Percentiles rank a stretch among this genome's conserved stretches.
phyloP scores from a whole-genome alignment of 352 stramenopile genomes.

The Phytophthora multivora region DNA sequence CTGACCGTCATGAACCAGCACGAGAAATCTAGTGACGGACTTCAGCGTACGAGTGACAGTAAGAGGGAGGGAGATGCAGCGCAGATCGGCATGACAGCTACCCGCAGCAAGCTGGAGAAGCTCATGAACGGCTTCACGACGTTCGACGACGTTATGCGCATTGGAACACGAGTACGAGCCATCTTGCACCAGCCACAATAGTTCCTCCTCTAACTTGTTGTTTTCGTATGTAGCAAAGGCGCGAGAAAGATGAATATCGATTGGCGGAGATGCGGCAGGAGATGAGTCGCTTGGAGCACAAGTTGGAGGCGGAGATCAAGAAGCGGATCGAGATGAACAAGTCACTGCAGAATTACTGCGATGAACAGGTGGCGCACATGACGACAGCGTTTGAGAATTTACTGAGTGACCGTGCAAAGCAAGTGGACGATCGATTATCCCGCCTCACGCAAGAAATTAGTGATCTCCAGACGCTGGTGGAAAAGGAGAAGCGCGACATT shows the following conservation, averaged over 20 bases:
- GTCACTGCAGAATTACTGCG: slow-evolving; percentile 90
- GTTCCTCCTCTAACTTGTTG: background rate
- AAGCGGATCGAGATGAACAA: slow-evolving; percentile 95
- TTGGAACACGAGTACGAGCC: slow-evolving; percentile 66
- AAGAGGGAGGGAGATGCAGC: slow-evolving; percentile 20
- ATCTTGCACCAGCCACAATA: background rate
- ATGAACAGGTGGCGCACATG: slow-evolving; percentile 89
- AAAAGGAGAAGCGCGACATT: slow-evolving; percentile 89
- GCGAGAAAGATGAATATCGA: slow-evolving; percentile 93
- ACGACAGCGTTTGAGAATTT: slow-evolving; percentile 79
- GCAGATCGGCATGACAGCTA: slow-evolving; percentile 69
- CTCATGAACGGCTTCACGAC: slow-evolving; percentile 87
- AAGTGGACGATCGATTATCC: slow-evolving; percentile 75
- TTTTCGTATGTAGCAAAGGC: slow-evolving; percentile 63
- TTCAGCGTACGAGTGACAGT: background rate
- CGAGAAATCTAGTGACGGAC: slow-evolving; percentile 3
- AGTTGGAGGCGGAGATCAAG: slow-evolving; percentile 93
- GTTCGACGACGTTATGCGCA: slow-evolving; percentile 89
- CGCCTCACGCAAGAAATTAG: slow-evolving; percentile 81
- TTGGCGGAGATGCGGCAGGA: slow-evolving; percentile 93
- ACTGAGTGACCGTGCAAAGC: slow-evolving; percentile 76
- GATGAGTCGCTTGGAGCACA: slow-evolving; percentile 90
- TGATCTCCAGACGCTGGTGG: slow-evolving; percentile 79
- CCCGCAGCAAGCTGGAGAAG: slow-evolving; percentile 81
- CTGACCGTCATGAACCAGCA: slow-evolving; percentile 19